A percentile compares a stretch with the other conserved stretches of the same genome.
Conservation (phyloP, 2,329 filamentous ascomycete species). For the Arthroderma uncinatum region DNA sequence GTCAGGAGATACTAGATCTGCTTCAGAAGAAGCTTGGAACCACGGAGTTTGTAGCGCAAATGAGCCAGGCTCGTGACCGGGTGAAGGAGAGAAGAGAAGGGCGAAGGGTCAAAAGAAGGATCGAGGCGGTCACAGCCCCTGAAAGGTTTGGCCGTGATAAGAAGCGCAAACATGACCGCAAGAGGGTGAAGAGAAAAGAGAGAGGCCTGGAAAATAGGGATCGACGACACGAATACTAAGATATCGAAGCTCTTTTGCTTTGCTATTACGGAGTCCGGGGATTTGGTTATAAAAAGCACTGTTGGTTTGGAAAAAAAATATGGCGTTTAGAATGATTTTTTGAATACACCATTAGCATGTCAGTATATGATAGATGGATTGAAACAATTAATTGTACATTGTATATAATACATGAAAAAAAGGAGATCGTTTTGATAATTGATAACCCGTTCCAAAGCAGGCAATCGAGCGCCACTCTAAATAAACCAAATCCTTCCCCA, state of each 20-base stretch:
- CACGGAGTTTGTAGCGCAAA: slow-evolving; percentile 60
- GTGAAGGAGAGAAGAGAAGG: slow-evolving; percentile 62
- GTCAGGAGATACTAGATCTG: slow-evolving; percentile 66
- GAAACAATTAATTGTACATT: slow-evolving; percentile 1
- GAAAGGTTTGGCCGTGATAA: slow-evolving; percentile 69
- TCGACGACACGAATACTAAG: slow-evolving; percentile 59
- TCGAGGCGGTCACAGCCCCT: slow-evolving; percentile 73
- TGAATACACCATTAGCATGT: not conserved
- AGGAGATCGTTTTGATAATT: not conserved
- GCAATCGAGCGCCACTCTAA: not conserved
- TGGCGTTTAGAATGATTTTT: not conserved
- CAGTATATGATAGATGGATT: not conserved
- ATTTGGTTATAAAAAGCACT: not conserved
- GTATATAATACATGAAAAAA: slow-evolving; percentile 1
- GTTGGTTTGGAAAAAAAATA: not conserved
- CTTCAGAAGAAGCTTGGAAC: slow-evolving; percentile 78
- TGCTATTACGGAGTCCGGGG: not conserved
- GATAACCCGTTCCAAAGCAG: not conserved
- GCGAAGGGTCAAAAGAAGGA: slow-evolving; percentile 72
- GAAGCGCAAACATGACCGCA: slow-evolving; percentile 71
- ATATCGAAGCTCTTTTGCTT: not conserved
- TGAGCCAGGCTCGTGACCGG: slow-evolving; percentile 60
- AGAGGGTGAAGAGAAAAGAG: slow-evolving; percentile 72
- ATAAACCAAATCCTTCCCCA: not conserved
- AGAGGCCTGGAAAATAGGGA: slow-evolving; percentile 62